phyloP scores from a whole-genome alignment of 139 green algal species.

The Eudorina sp. region DNA sequence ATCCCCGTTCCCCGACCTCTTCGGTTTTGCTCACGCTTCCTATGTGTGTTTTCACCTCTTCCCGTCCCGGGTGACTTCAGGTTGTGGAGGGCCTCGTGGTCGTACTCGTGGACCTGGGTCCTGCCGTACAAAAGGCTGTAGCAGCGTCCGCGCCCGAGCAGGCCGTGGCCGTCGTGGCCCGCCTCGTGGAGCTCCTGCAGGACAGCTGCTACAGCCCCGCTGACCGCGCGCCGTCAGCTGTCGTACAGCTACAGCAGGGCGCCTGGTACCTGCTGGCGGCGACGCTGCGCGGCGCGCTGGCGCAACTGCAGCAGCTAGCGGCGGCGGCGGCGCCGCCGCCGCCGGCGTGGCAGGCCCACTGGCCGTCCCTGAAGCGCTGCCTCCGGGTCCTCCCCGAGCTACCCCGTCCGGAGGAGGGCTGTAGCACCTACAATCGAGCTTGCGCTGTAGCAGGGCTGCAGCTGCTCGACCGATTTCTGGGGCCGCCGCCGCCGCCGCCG shows the following conservation, averaged over 20 bases:
- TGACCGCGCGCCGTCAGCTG: neutral
- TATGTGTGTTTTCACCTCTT: too few species aligned
- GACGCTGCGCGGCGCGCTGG: neutral
- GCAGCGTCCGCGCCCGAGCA: neutral
- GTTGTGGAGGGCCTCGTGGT: constrained; percentile 19
- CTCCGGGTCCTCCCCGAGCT: neutral
- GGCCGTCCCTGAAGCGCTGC: neutral
- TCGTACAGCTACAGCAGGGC: constrained; percentile 18
- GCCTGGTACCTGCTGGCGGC: constrained; percentile 35
- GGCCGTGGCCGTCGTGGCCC: neutral
- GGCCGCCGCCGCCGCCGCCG: too few species aligned
- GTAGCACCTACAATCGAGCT: neutral
- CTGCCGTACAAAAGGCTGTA: neutral
- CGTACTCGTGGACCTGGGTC: constrained; percentile 18
- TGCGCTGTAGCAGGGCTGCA: neutral
- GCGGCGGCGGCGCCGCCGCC: neutral
- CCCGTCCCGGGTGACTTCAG: too few species aligned
- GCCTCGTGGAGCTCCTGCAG: constrained; percentile 22
- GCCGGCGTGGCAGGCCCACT: neutral
- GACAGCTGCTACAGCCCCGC: neutral
- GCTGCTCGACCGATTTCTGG: neutral
- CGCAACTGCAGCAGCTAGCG: too few species aligned
- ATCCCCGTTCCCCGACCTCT: too few species aligned
- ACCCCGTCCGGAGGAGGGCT: neutral
- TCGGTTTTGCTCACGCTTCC: too few species aligned